Percentiles rank a stretch among this genome's conserved stretches.
Conservation (phyloP, 176 grass and related monocot species). For the Carex scoparia region DNA sequence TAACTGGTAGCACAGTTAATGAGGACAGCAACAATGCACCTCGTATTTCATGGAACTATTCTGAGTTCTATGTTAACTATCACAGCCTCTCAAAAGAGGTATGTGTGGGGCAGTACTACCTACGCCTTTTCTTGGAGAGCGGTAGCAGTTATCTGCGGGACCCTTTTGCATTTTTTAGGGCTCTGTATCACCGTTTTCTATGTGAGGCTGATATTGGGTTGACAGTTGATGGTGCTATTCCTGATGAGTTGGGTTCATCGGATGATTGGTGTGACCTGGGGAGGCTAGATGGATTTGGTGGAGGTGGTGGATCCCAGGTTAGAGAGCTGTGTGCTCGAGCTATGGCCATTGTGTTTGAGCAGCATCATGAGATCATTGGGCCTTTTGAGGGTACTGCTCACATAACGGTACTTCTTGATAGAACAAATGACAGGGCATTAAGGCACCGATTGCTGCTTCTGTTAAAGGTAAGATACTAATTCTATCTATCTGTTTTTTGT, state of each 20-base stretch:
- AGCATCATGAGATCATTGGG: conserved; percentile 85
- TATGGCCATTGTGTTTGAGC: conserved; percentile 98
- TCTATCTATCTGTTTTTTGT: not conserved
- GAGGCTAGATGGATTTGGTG: conserved; percentile 97
- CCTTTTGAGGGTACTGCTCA: conserved; percentile 95
- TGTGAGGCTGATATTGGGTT: conserved; percentile 96
- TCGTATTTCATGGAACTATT: conserved; percentile 98
- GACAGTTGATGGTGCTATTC: conserved; percentile 94
- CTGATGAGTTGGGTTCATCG: conserved; percentile 90
- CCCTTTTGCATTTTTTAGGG: conserved; percentile 91
- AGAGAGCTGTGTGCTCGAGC: conserved; percentile 97
- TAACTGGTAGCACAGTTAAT: conserved; percentile 53
- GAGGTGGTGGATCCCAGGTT: conserved; percentile 88
- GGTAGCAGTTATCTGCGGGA: conserved; percentile 91
- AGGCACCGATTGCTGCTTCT: conserved; percentile 78
- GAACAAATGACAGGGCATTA: conserved; percentile 91
- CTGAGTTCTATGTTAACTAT: conserved; percentile 85
- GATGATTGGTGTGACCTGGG: conserved; percentile 99
- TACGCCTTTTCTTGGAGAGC: conserved; percentile 81
- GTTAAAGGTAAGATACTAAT: conserved; percentile 50
- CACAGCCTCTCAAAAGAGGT: conserved; percentile 96
- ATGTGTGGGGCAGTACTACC: conserved; percentile 96
- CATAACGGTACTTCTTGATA: conserved; percentile 91
- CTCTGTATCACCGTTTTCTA: conserved; percentile 95
- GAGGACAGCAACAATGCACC: conserved; percentile 63